These are phyloP conservation scores for Tulasnella sp. DNA, from an alignment of 768 basidiomycete species.

Conservation along the genomic window DNA sequence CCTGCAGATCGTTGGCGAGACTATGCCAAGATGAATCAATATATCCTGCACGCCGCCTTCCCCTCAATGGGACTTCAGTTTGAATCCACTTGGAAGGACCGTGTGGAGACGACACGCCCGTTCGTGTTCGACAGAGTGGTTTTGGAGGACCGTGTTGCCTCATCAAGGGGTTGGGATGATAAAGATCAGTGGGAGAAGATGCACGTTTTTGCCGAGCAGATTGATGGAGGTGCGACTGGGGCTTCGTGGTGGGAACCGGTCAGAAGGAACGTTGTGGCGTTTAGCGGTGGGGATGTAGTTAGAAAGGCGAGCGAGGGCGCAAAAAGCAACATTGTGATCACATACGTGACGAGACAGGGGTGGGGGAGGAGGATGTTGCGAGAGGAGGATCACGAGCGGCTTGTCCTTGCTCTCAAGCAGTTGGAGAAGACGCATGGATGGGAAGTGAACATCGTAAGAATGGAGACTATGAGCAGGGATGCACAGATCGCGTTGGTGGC, in stretches of 20 bases:
- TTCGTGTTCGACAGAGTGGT: conserved; percentile 82
- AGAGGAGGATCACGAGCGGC: conserved; percentile 26
- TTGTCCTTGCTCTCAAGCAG: conserved; percentile 27
- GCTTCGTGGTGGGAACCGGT: conserved; percentile 74
- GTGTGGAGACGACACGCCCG: conserved; percentile 53
- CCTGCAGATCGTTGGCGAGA: conserved; percentile 79
- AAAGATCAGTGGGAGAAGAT: conserved; percentile 13
- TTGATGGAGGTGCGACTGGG: conserved; percentile 44
- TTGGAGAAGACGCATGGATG: conserved; percentile 39
- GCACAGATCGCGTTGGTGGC: conserved; percentile 32
- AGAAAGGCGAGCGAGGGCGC: conserved; percentile 25
- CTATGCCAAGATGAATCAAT: conserved; percentile 84
- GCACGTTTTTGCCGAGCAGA: conserved; percentile 27
- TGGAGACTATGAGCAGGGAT: conserved; percentile 31
- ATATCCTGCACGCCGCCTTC: conserved; percentile 68
- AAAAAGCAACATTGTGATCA: conserved; percentile 39
- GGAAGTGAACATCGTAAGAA: conserved; percentile 32
- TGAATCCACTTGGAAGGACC: conserved; percentile 72
- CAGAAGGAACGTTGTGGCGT: background rate
- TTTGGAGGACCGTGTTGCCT: conserved; percentile 74
- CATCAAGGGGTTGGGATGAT: conserved; percentile 47
- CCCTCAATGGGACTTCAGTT: conserved; percentile 76
- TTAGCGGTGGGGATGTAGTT: conserved; percentile 27
- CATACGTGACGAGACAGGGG: conserved; percentile 35
- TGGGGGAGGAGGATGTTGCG: conserved; percentile 37